These are phyloP conservation scores for Diaporthe sp. DNA, from an alignment of 2,329 filamentous ascomycete species.

Conservation along the genomic window DNA sequence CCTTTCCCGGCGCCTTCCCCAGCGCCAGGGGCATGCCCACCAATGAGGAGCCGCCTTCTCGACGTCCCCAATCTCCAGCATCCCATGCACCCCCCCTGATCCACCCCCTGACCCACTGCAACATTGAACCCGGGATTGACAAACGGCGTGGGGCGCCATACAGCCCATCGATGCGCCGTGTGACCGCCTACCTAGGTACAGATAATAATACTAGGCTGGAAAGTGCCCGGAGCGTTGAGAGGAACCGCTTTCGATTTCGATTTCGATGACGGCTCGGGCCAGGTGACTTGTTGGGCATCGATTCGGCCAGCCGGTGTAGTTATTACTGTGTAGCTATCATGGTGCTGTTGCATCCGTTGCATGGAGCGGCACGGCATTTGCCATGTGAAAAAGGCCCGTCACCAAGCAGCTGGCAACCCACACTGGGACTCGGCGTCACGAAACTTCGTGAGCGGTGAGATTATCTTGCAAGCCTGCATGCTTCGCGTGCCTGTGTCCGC, in stretches of 20 bases:
- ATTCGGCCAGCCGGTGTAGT: not conserved
- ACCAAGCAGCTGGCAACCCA: not conserved
- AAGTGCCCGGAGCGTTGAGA: not conserved
- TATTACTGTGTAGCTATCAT: not conserved
- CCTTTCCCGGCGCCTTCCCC: conserved; percentile 11
- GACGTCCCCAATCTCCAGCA: conserved; percentile 37
- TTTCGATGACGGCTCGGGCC: conserved; percentile 17
- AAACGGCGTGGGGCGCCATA: conserved; percentile 14
- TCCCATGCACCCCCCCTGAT: conserved; percentile 25
- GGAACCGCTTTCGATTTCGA: conserved; percentile 12
- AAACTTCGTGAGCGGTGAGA: conserved; percentile 8
- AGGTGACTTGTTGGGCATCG: not conserved
- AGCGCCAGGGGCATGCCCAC: conserved; percentile 18
- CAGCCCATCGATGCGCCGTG: conserved; percentile 23
- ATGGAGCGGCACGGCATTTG: not conserved
- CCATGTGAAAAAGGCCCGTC: not conserved
- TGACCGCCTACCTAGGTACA: not conserved
- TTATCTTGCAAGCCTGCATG: not conserved
- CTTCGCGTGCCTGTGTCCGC: not conserved
- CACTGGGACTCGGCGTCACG: conserved; percentile 9
- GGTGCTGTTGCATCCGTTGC: not conserved
- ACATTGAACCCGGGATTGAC: conserved; percentile 22
- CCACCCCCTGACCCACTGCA: conserved; percentile 37
- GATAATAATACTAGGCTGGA: not conserved
- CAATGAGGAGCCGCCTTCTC: conserved; percentile 13